A percentile compares a stretch with the other conserved stretches of the same genome.
phyloP scores from a whole-genome alignment of 2,329 filamentous ascomycete genomes.

The Talaromyces sp. region DNA sequence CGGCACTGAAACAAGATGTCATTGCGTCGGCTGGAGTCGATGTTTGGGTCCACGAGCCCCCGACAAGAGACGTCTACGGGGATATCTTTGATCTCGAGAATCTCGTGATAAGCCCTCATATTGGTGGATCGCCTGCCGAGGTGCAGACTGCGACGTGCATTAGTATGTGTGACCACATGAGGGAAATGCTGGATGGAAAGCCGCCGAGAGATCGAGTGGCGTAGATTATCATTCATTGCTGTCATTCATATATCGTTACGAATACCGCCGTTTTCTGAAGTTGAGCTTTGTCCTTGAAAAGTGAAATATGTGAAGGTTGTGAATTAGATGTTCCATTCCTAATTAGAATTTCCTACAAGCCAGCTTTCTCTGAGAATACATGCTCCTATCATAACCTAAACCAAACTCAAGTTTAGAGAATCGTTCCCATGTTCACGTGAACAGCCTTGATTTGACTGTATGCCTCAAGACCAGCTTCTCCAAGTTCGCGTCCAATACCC shows the following conservation, averaged over 20 bases:
- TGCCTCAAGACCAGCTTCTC: constrained; percentile 36
- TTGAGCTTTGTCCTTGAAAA: background rate
- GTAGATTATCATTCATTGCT: background rate
- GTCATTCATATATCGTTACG: background rate
- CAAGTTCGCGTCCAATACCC: constrained; percentile 47
- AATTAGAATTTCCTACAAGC: background rate
- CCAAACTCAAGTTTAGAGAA: constrained; percentile 16
- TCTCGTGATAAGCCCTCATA: constrained; percentile 4
- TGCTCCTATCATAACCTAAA: background rate
- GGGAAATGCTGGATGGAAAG: constrained; percentile 10
- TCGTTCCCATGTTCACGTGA: constrained; percentile 37
- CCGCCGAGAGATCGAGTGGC: constrained; percentile 10
- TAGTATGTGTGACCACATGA: constrained; percentile 12
- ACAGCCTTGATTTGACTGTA: constrained; percentile 37
- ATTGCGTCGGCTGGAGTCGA: constrained; percentile 6
- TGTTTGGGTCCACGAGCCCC: constrained; percentile 6
- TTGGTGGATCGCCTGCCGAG: constrained; percentile 3
- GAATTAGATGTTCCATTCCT: background rate
- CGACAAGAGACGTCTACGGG: constrained; percentile 1
- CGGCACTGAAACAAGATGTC: background rate
- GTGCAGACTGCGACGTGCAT: constrained; percentile 10
- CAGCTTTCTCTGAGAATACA: background rate
- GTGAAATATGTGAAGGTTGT: background rate
- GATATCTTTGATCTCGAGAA: constrained; percentile 2
- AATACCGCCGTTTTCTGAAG: background rate